Percentiles rank a stretch among this genome's conserved stretches.
Conservation (phyloP, 768 basidiomycete genomes). For the Arthromyces matolae region DNA sequence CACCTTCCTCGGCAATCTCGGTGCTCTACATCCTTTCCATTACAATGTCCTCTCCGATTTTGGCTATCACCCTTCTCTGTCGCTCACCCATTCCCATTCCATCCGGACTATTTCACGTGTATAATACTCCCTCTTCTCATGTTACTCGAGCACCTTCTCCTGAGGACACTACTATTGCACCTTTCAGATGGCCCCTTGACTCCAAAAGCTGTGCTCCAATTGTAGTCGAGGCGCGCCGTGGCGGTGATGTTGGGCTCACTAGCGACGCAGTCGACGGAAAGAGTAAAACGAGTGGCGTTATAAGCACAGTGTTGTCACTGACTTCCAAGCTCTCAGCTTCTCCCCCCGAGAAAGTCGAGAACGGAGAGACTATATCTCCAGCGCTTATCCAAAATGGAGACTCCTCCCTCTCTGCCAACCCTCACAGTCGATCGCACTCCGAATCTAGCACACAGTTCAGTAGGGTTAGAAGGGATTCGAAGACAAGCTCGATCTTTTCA, state of each 20-base stretch:
- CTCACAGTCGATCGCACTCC: slow-evolving; percentile 52
- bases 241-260: slow-evolving; percentile 71
- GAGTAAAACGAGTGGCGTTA: slow-evolving; percentile 53
- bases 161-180: slow-evolving; percentile 34
- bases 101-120: slow-evolving; percentile 56
- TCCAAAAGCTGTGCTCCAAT: slow-evolving; percentile 66
- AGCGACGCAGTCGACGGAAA: slow-evolving; percentile 72
- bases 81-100: slow-evolving; percentile 66
- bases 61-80: slow-evolving; percentile 58
- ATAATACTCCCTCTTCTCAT: slow-evolving; percentile 39
- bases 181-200: slow-evolving; percentile 46
- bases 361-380: slow-evolving; percentile 51
- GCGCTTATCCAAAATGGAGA: slow-evolving; percentile 56
- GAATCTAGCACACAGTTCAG: slow-evolving; percentile 58
- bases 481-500: slow-evolving; percentile 52
- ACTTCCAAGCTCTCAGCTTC: slow-evolving; percentile 67
- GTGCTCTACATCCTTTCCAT: slow-evolving; percentile 60
- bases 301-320: slow-evolving; percentile 61
- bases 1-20: slow-evolving; percentile 36
- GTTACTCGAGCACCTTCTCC: slow-evolving; percentile 43
- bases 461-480: slow-evolving; percentile 47
- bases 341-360: slow-evolving; percentile 50
- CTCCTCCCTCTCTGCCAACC: slow-evolving; percentile 37
- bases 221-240: slow-evolving; percentile 66
- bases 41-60: slow-evolving; percentile 62